Base-by-base conservation (phyloP, 2,329 filamentous ascomycete genomes). In the Colletotrichum camelliae region DNA sequence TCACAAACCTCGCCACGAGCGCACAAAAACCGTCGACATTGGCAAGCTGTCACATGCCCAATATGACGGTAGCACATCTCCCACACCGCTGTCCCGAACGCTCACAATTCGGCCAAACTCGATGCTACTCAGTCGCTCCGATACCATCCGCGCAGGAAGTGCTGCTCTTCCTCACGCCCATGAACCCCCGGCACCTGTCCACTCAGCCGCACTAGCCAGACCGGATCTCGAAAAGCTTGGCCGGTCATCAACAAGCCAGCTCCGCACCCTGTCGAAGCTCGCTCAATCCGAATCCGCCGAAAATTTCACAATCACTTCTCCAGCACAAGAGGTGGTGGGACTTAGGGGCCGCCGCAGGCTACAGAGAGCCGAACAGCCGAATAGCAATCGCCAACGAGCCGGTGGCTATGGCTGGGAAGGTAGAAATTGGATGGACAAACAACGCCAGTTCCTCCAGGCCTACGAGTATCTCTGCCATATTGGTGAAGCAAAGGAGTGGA, bases 391-490 rank as follows among this genome's bases (percentile, higher is more conserved):
- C 77, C 87, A 88, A 77, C 83, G 84, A 12, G 80, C 81, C 7
- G 87, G 86, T 72, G 88, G 85, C 31, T 95, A 93, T 79, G 91
- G 92, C 65, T 97, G 96, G 93, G 92, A 95, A 77, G 93, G 93
- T 24, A 92, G 94, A 66, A 98, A 96, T 83, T 99, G 97, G 97
- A 99, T 99, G 96, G 97, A 99, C 84, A 97, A 98, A 83, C 96
- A 99, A 83, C 92, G 97, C 31, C 96, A 98, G 83, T 98, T 98
- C 81, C 87, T 99, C 69, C 95, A 98, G 84, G 97, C 97, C 8
- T 99, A 99, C 82, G 97, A 99, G 84, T 99, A 99, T 83, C 93
- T 99, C 48, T 99, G 97, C 83, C 97, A 99, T 82, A 98, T 99
- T 79, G 97, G 97, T 83, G 97, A 99, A 87, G 97, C 97, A 27